Base-by-base conservation (phyloP, 352 stramenopile genomes). In the Pythium periplocum region DNA sequence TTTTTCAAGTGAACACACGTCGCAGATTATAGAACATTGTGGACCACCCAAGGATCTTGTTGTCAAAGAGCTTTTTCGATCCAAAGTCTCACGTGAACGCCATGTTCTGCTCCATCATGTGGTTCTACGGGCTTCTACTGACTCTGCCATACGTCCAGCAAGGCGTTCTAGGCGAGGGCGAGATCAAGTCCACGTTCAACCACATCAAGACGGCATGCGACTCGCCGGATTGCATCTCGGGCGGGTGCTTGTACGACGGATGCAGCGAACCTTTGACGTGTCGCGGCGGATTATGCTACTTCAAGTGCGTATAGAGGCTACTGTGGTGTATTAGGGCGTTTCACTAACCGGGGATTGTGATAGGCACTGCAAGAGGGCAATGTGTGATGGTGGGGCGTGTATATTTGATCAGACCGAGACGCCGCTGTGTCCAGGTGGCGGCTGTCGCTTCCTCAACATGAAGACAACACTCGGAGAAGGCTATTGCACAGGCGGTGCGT, bases 401-500 rank as follows among this genome's bases (percentile, higher is more conserved):
- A 49, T 68, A 33, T 85, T 88, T n/a, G 70, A 86, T 41, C 53
- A 63, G 39, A 71, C 62, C 7, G 50, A 67, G 3, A 37, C 56
- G 2, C 55, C 55, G 11, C 67, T 60, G 17, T 88, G 78, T 56
- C 62, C 69, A 6, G 78, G 78, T 0, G 78, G 78, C 46, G 64
- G 60, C 7, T 88, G 78, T 49, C 51, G 64, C n/a, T 88, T 85
- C 54, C 32, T 67, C 5, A 80, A 78, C 36, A 67, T 77, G 10
- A 49, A 52, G 1, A 62, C 47, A 8, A 85, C 73, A 17, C 58
- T 88, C 32, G 41, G 10, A 1, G 73, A 85, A 12, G 75, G 70
- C 39, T 86, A 83, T 61, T 88, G 78, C 54, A 55, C 59, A 30
- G 78, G 78, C 37, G 78, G 78, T 17, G 67, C 54, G 4, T 86